Base-by-base conservation (phyloP, 495 filamentous ascomycete species). In the Penicillium canariense region DNA sequence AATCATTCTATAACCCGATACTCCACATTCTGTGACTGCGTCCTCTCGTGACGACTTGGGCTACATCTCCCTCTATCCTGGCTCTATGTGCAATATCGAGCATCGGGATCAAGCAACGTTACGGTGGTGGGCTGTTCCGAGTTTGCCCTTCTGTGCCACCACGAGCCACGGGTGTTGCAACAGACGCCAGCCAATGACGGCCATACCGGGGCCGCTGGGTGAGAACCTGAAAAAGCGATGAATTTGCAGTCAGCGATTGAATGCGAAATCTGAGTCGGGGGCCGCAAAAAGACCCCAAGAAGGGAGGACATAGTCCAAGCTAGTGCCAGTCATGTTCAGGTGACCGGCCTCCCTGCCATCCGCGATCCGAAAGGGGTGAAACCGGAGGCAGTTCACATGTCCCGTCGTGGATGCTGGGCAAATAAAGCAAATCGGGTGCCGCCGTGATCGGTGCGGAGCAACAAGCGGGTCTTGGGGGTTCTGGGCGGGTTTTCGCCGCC, bases 401-500 rank as follows among this genome's bases (percentile, higher is more conserved):
- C 25, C 42, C 26, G 32, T 25, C 48, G 44, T 35, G 39, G 50
- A 50, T 15, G 6, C 4, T n/a, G 17, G 8, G 27, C 22, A 28
- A 47, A 23, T 26, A 23, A 22, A 34, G 9, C 12, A 52, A 35
- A 48, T 48, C 52, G 52, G 51, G 48, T 28, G 52, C 53, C 56
- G 59, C 60, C 52, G 61, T 57, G 50, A 42, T 46, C 55, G 51
- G 56, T 64, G 61, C 58, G 61, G 61, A 64, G 61, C 48, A 39
- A 34, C 30, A 17, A 30, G 55, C 54, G 51, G 55, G 43, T 58
- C 49, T 58, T 52, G 48, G 55, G 34, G 36, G 28, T 10, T 15
- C 20, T 31, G 14, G 38, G 25, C 20, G 38, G 18, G 5, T 20
- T 14, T 1, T 0, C 17, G 43, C 26, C 18, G 32, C 4, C 17